Base-by-base conservation (phyloP, 1,284 basidiomycete genomes). In the Pterulicium gracile region DNA sequence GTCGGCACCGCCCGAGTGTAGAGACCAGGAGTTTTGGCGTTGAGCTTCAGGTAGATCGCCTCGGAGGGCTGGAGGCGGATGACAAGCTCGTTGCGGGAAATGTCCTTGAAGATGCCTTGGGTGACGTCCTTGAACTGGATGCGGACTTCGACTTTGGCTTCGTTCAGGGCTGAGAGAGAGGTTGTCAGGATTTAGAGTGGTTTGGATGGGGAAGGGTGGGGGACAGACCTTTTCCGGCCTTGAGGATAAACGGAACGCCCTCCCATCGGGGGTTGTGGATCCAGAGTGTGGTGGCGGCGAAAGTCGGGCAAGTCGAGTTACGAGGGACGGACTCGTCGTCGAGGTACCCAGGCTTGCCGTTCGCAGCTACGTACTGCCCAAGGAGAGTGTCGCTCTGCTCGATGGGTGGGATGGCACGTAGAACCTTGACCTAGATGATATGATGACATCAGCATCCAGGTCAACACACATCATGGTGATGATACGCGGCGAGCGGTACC, bases 41-140 rank as follows among this genome's bases (percentile, higher is more conserved):
- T 97, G 63, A 96, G 69, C 70, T 97, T 97, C 55, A 97, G 72
- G 69, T 96, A 97, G 48, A 96, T 82, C 15, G 93, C 90, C 64
- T 97, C 93, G 44, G 83, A 83, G 13, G 93, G 93, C 64, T 96
- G 93, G 57, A 97, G 93, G 52, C 93, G 88, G 60, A 96, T 79
- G 53, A 97, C 93, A 53, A 97, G 77, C 67, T 97, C 93, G 67
- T 97, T 93, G 52, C 94, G 82, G 17, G 88, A 77, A 60, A 96
- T 92, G 57, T 96, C 86, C 63, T 86, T 85, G 77, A 97, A 97
- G 61, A 97, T 96, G 47, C 94, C 93, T 61, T 83, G 78, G 0
- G 91, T 92, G 48, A 94, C 92, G 60, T 96, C 92, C 68, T 92
- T 95, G 75, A 91, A 97, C 65, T 96, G 93, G 53, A 96, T 84